Percentiles rank a stretch among this genome's conserved stretches.
Conservation (phyloP, 495 filamentous ascomycete genomes). For the Xylaria venustula region DNA sequence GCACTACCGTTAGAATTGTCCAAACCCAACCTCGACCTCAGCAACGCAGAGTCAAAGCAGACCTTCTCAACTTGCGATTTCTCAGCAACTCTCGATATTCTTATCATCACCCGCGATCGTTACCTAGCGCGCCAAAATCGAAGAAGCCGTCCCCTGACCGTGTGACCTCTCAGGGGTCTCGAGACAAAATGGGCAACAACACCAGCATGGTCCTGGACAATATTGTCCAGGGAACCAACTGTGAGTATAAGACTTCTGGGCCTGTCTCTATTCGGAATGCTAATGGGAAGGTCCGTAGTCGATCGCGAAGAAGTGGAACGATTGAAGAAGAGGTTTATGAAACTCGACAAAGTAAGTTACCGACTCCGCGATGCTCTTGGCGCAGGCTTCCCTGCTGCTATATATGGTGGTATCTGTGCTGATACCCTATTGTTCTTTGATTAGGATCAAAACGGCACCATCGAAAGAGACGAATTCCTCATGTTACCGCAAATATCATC, state of each 20-base stretch:
- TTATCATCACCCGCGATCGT: background rate
- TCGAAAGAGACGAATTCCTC: slow-evolving; percentile 98
- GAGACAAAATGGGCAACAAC: slow-evolving; percentile 73
- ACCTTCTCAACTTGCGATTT: background rate
- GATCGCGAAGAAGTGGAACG: slow-evolving; percentile 95
- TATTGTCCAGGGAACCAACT: slow-evolving; percentile 95
- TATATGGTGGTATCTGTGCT: background rate
- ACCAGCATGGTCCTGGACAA: slow-evolving; percentile 84
- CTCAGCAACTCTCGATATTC: background rate
- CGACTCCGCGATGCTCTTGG: background rate
- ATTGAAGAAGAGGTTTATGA: slow-evolving; percentile 96
- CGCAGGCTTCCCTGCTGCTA: too few species aligned
- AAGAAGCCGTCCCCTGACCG: background rate
- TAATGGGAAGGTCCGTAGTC: slow-evolving; percentile 54
- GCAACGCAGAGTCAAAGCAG: background rate
- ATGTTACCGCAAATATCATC: slow-evolving; percentile 96
- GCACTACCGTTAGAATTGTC: background rate
- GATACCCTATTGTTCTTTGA: background rate
- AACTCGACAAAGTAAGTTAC: slow-evolving; percentile 82
- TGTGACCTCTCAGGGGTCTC: slow-evolving; percentile 18
- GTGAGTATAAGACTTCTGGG: slow-evolving; percentile 45
- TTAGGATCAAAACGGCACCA: slow-evolving; percentile 95
- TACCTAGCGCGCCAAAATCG: background rate
- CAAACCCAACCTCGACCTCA: background rate
- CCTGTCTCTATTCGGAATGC: background rate